Conservation (phyloP, 176 grass and related monocot genomes). For the Eleusine indica region DNA sequence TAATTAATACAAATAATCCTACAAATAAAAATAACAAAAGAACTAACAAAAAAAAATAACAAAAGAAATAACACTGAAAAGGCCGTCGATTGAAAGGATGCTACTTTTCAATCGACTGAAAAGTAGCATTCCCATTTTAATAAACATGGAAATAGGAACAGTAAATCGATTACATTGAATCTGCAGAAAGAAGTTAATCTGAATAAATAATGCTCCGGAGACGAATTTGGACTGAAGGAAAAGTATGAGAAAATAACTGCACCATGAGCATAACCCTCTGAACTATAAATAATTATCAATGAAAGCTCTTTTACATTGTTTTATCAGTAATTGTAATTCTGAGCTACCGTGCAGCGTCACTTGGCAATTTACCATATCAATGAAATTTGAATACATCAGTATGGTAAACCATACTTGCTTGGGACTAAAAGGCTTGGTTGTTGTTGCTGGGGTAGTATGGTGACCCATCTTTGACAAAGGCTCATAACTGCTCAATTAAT, state of each 20-base stretch:
- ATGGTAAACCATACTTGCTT: not conserved
- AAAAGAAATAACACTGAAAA: no score
- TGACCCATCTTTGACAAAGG: not conserved
- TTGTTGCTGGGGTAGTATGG: not conserved
- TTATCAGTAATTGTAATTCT: not conserved
- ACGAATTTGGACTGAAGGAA: not conserved
- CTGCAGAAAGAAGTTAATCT: not conserved
- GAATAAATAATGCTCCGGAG: not conserved
- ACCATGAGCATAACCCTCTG: not conserved
- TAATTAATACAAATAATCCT: no score
- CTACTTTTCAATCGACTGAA: no score
- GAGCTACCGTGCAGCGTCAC: not conserved
- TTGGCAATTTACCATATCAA: not conserved
- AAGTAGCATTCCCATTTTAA: not conserved
- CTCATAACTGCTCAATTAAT: not conserved
- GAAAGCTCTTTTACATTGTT: not conserved
- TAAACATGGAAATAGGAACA: not conserved
- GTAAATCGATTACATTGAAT: not conserved
- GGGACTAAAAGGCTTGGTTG: no score
- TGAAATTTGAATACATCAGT: not conserved
- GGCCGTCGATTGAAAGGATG: no score
- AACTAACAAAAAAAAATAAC: no score
- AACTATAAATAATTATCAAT: not conserved
- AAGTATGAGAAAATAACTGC: not conserved
- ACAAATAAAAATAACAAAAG: no score